Conservation (phyloP, 2,329 filamentous ascomycete species). For the Alternaria brassicae region DNA sequence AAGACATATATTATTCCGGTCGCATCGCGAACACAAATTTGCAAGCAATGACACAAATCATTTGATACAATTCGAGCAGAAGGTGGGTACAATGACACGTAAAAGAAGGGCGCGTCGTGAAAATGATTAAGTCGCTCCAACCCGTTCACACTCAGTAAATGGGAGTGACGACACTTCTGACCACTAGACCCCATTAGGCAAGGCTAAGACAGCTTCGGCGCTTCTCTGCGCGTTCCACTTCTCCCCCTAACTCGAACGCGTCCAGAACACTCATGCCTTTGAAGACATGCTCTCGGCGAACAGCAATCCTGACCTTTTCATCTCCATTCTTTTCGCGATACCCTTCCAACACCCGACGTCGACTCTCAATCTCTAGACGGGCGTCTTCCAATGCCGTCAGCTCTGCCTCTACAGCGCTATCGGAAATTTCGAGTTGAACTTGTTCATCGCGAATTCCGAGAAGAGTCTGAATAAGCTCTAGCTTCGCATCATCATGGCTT, state of each 20-base stretch:
- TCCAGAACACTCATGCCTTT: not conserved
- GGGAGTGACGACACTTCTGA: not conserved
- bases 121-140: not conserved
- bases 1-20: not conserved
- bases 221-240: not conserved
- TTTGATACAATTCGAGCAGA: no score
- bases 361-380: not conserved
- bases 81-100: no score
- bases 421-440: not conserved
- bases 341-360: no score
- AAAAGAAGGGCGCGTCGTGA: no score
- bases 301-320: not conserved
- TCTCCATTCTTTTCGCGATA: not conserved
- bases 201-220: no score
- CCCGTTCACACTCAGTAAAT: not conserved
- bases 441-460: not conserved
- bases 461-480: not conserved
- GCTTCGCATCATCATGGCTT: rapidly evolving
- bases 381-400: not conserved
- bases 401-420: not conserved
- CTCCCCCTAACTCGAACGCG: not conserved
- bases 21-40: not conserved
- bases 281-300: not conserved
- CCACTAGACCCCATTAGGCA: no score
- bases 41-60: no score